Base-by-base conservation (phyloP, 192 early-diverging fungal genomes). In the Dissophora ornata region DNA sequence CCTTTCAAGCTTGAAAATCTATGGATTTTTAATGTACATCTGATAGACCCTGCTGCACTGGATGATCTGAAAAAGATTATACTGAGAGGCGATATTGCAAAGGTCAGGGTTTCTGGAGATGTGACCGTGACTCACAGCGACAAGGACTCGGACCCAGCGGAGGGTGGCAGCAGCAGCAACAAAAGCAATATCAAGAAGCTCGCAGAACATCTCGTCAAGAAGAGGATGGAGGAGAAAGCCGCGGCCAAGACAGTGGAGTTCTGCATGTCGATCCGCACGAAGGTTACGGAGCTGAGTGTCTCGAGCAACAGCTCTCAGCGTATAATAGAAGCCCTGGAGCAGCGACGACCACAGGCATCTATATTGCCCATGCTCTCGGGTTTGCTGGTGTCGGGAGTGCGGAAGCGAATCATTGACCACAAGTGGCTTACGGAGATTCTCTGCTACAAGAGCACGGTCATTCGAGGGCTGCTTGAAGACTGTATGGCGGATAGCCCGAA, bases 41-140 rank as follows among this genome's bases (percentile, higher is more conserved):
- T 40, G 30, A 33, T 62, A 30, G 42, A 60, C 15, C 29, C 29
- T 11, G 45, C 41, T 2, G 44, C 59, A 2, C 10, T 62, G 9
- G 68, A 70, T 38, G 58, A 62, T 56, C 25, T 70, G 16, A 61
- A 50, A 41, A 61, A 62, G 45, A 56, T 70, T 32, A 42, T 70
- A 6, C 15, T 62, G 51, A 28, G 58, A 21, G 32, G 50, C 5
- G 41, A 40, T 26, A 47, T 62, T 47, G 50, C 41, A 8, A 40
- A 44, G 8, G 32, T 56, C 30, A 61, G 41, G 13, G 42, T 62
- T 4, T 46, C 38, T 34, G 51, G 29, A 2, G 52, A 52, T 24
- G 22, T 49, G 10, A 48, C 18, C 19, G 24, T 25, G 50, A 25
- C 24, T 16, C 48, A 45, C 2, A 21, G n/a, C 12, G 33, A 54